Base-by-base conservation (phyloP, 306 rosid species). In the Rubus idaeus region DNA sequence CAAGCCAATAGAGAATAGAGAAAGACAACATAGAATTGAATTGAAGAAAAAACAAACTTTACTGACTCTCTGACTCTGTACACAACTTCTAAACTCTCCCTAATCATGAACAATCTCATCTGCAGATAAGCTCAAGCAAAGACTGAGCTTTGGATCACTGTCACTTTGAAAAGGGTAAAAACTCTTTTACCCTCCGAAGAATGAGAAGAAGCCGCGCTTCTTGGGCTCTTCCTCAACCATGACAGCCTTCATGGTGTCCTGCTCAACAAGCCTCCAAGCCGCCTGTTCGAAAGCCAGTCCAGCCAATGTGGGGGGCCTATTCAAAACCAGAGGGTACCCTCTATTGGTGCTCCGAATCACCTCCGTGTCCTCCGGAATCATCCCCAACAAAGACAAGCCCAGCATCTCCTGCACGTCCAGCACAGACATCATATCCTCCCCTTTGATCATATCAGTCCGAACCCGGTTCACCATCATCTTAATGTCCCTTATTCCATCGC, bases 211-310 rank as follows among this genome's bases (percentile, higher is more conserved):
- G 0, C 99, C 94, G 6, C 94, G 88, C 78, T 92, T 87, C 74
- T 85, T 95, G 0, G 99, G 98, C 77, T 92, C 98, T 69, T 92
- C 99, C 82, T 96, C 99, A 3, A 90, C 86, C 88, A 91, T 79
- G 20, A 92, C 98, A 40, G 99, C 99, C 80, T 90, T 83, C 99
- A 96, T 96, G 30, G 83, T 92, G 79, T 96, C 99, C 82, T 92
- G 99, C 84, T 96, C 98, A 17, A 96, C 98, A 63, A 96, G 98
- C 79, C 99, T 88, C 99, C 99, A 96, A 0, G 99, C 99, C 0
- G 99, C 99, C 79, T 92, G 99, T 85, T 96, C 98, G 69, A 96
- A 96, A 12, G 99, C 97, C 86, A 96, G 77, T 0, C 98, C 99
- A 0, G 99, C 99, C 89, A 96, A 83, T 6, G 99, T 91, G 0